Evolutionary conservation across 2,329 filamentous ascomycete species (phyloP).

Genomic region (Fusarium sp.): DNA sequence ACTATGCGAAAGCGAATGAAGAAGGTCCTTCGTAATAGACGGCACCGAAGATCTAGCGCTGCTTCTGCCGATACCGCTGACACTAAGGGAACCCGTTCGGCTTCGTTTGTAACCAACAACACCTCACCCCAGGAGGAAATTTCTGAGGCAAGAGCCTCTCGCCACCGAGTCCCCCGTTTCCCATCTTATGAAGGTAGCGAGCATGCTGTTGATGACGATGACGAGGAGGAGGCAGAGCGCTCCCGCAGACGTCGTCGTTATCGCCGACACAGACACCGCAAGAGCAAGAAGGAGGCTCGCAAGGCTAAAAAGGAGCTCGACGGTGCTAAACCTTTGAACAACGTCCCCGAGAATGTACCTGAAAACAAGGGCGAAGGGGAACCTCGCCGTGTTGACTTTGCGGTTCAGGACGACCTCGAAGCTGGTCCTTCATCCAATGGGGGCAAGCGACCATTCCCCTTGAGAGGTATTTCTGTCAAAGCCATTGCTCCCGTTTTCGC

Average conservation of each 20-base stretch:
- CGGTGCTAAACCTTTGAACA: conserved; percentile 48
- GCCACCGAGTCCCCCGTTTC: conserved; percentile 51
- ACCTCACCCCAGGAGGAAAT: conserved; percentile 52
- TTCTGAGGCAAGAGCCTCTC: conserved; percentile 54
- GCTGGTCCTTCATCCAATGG: conserved; percentile 25
- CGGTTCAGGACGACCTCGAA: conserved; percentile 49
- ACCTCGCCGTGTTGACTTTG: conserved; percentile 70
- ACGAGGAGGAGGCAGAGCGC: conserved; percentile 56
- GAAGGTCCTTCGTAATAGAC: conserved; percentile 76
- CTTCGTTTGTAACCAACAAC: conserved; percentile 57
- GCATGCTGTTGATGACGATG: conserved; percentile 57
- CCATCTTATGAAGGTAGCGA: conserved; percentile 55
- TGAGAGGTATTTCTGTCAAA: conserved; percentile 72
- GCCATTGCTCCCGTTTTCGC: conserved; percentile 78
- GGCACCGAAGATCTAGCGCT: conserved; percentile 80
- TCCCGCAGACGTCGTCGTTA: conserved; percentile 51
- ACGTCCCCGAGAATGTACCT: conserved; percentile 43
- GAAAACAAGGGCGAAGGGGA: conserved; percentile 50
- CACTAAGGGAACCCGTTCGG: conserved; percentile 50
- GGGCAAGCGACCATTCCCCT: conserved; percentile 61
- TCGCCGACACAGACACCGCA: conserved; percentile 53
- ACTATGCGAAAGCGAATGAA: conserved; percentile 82
- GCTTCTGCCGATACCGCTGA: conserved; percentile 71
- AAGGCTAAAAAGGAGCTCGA: conserved; percentile 42
- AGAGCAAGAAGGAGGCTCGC: conserved; percentile 58